Base-by-base conservation (phyloP, 2,329 filamentous ascomycete genomes). In the Gnomoniopsis sp. region DNA sequence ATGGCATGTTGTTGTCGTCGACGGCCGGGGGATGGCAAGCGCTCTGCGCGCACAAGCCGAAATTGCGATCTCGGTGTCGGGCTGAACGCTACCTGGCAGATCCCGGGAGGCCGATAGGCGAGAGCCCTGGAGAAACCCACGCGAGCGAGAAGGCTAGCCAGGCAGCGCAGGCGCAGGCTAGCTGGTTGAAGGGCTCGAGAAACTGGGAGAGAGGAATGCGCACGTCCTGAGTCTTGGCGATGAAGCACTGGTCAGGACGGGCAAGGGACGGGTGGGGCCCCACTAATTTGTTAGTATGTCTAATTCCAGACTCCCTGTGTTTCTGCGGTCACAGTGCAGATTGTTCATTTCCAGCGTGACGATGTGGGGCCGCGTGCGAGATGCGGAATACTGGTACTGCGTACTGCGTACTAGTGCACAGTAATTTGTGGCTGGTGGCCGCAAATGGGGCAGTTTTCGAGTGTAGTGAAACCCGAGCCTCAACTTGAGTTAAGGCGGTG, bases 311-410 rank as follows among this genome's bases (percentile, higher is more conserved):
- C 43, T 23, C 30, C 49, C 50, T 44, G 43, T 48, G n/a, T 43
- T 43, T 23, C 15, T 30, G 44, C 49, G 36, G 55, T 58, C 55
- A 49, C 49, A 58, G 49, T 53, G 55, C 55, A 58, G 55, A 33
- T 38, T 49, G 33, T n/a, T 53, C 49, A 58, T 58, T 58, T 53
- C 53, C 44, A 49, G 22, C 3, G 53, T 49, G 50, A 44, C 34
- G n/a, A 44, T 19, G 44, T 23, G 36, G 21, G 22, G 21, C 49
- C 30, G 41, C 30, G 49, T 46, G 17, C 55, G 22, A 58, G 26
- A n/a, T 30, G 21, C 11, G n/a, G n/a, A n/a, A n/a, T n/a, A n/a
- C n/a, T n/a, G n/a, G n/a, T n/a, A n/a, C n/a, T n/a, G n/a, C n/a
- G n/a, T n/a, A n/a, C n/a, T n/a, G n/a, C n/a, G n/a, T n/a, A n/a